Base-by-base conservation (phyloP, 2,329 filamentous ascomycete species). In the Fusarium incarnatum region DNA sequence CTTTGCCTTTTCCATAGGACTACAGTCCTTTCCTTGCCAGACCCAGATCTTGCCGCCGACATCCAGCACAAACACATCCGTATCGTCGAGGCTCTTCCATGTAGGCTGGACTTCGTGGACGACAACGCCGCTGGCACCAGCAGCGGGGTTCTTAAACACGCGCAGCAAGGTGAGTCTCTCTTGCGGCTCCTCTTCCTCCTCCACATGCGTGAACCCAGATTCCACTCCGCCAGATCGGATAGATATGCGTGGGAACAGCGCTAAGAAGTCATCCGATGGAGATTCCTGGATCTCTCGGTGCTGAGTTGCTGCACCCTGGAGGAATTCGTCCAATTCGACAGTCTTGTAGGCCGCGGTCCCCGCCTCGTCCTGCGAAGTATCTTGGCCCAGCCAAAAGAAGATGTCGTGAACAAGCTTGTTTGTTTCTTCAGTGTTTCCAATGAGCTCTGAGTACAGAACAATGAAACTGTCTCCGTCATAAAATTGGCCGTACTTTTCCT, bases 341-440 rank as follows among this genome's bases (percentile, higher is more conserved):
- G 89, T 90, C 81, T 92, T 92, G 80, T 92, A 91, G 3, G 90
- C 89, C 0, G 90, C 90, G 0, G 87, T 88, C 18, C 89, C 90
- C 3, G 89, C 89, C 79, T 92, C 90, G 68, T 92, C 90, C 79
- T 91, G 88, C 4, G 87, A 85, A 1, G 89, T 92, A 74, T 90
- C 86, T 54, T 79, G 82, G 7, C 90, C 90, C 1, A 92, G 83
- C 89, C 89, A 92, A 81, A 92, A 92, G 82, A 89, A 92, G 73
- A 92, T 85, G 52, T 91, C 89, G 72, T 92, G 89, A 44, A 80
- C 81, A 7, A 91, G 80, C 71, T 81, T 83, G 62, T 85, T 76
- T 32, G 72, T 65, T 6, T 78, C 79, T n/a, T 81, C 78, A 37
- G 81, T 79, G 44, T 81, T 79, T 44, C 83, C 83, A 32, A 88